Percentiles rank a stretch among this genome's conserved stretches.
Conservation (phyloP, 2,329 filamentous ascomycete genomes). For the Arthrinium phaeospermum region DNA sequence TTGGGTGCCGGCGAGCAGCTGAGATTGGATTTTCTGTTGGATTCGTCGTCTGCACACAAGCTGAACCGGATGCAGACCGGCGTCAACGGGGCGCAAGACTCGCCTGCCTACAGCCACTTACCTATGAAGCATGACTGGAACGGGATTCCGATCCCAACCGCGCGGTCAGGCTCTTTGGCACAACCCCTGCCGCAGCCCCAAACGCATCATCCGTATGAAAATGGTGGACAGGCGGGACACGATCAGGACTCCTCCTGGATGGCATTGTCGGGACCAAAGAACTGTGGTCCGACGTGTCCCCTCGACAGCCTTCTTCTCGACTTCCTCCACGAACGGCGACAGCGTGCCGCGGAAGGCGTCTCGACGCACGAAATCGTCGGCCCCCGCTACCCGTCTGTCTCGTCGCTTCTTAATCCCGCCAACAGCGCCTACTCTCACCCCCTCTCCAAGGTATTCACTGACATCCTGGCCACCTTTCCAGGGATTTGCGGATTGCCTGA, state of each 20-base stretch:
- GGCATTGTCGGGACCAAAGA: conserved; percentile 50
- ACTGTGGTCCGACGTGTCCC: conserved; percentile 73
- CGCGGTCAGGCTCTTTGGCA: conserved; percentile 12
- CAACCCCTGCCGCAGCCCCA: conserved; percentile 11
- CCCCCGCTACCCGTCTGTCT: conserved; percentile 80
- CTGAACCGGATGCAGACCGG: conserved; percentile 58
- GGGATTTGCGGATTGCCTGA: conserved; percentile 80
- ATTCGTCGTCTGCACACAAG: conserved; percentile 55
- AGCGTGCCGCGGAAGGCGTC: conserved; percentile 69
- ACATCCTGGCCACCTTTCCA: conserved; percentile 84
- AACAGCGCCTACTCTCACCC: conserved; percentile 70
- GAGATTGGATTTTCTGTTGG: conserved; percentile 75
- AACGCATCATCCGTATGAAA: neutral
- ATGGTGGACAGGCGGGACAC: conserved; percentile 22
- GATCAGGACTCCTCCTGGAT: conserved; percentile 26
- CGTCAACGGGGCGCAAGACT: conserved; percentile 53
- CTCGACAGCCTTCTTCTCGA: conserved; percentile 81
- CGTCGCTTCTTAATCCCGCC: conserved; percentile 76
- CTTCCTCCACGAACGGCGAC: conserved; percentile 73
- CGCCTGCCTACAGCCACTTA: conserved; percentile 49
- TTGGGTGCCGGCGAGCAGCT: conserved; percentile 67
- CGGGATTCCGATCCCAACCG: conserved; percentile 29
- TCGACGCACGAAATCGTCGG: conserved; percentile 71
- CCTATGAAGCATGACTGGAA: conserved; percentile 60
- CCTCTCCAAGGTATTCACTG: conserved; percentile 82